Base-by-base conservation (phyloP, 2,329 filamentous ascomycete genomes). In the Remersonia thermophila region DNA sequence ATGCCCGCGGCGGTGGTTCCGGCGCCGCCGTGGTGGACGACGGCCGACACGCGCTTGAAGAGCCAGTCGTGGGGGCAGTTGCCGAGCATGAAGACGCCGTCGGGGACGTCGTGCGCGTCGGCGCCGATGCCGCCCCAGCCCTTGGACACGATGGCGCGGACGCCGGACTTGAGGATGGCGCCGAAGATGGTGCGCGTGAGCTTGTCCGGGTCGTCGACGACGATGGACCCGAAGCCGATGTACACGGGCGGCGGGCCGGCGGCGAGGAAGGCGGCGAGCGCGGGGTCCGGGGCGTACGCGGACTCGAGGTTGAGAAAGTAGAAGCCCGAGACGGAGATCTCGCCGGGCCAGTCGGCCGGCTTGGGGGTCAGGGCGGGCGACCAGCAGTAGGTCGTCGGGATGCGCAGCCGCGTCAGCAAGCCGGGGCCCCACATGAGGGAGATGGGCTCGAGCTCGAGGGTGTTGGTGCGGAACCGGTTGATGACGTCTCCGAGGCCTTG, bases 301-400 rank as follows among this genome's bases (percentile, higher is more conserved):
- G 72, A 72, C 2, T 78, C 74, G 7, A 80, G 59, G 35, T 81
- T 71, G 7, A 87, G 68, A 47, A 87, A 85, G 55, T 69, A 85
- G 57, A 87, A 89, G 0, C 83, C 83, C 3, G 80, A 75, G 14
- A 89, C 73, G 37, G 75, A 73, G 33, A 89, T 80, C 39, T 84
- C 67, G 4, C 65, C 57, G 0, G 68, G 71, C 83, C 83, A 91
- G 53, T 91, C 83, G 26, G 69, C 69, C 0, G 83, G 55, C 33
- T 57, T 56, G 1, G 55, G 53, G 2, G 55, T 82, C 32, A 91
- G 60, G 1, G 80, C 72, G 0, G 83, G 80, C 0, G 83, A 87
- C 86, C 87, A 95, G 58, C 86, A 91, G 53, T 95, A 96, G 0
- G 87, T 93, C 48, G 83, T 84, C 1, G 87, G 85, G 12, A 95